Conservation (phyloP, 768 basidiomycete genomes). For the Leccinum fibrillosum region DNA sequence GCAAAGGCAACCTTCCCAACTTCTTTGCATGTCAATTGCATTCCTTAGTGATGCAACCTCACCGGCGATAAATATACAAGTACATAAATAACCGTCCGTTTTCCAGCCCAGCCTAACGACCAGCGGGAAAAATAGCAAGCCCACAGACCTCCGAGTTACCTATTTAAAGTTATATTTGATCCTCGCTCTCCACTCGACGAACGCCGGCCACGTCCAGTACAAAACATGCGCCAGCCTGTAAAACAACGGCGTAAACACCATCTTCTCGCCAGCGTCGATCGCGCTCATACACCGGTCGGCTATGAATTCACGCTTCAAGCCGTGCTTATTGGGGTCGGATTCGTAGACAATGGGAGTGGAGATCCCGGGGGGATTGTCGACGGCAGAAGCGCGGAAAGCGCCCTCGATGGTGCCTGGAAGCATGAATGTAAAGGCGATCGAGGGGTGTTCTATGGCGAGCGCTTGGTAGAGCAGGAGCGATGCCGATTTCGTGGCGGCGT, state of each 20-base stretch:
- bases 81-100: background rate
- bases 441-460: slow-evolving; percentile 76
- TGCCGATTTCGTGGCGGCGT: slow-evolving; percentile 81
- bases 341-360: slow-evolving; percentile 36
- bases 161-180: slow-evolving; percentile 64
- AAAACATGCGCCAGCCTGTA: slow-evolving; percentile 49
- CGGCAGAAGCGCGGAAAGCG: slow-evolving; percentile 75
- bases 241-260: slow-evolving; percentile 53
- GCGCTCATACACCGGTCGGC: slow-evolving; percentile 58
- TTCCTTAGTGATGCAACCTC: too few species aligned
- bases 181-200: slow-evolving; percentile 55
- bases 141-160: slow-evolving; percentile 9
- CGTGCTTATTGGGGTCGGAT: slow-evolving; percentile 52
- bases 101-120: background rate
- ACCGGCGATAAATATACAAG: background rate
- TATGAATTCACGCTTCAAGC: slow-evolving; percentile 58
- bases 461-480: slow-evolving; percentile 75
- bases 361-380: slow-evolving; percentile 45
- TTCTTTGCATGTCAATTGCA: too few species aligned
- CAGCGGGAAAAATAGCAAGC: background rate
- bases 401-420: slow-evolving; percentile 74
- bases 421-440: slow-evolving; percentile 57
- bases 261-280: slow-evolving; percentile 54
- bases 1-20: too few species aligned
- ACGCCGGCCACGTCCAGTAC: slow-evolving; percentile 62